Conservation (phyloP, 1,284 basidiomycete species). For the Cutaneotrichosporon sp. region DNA sequence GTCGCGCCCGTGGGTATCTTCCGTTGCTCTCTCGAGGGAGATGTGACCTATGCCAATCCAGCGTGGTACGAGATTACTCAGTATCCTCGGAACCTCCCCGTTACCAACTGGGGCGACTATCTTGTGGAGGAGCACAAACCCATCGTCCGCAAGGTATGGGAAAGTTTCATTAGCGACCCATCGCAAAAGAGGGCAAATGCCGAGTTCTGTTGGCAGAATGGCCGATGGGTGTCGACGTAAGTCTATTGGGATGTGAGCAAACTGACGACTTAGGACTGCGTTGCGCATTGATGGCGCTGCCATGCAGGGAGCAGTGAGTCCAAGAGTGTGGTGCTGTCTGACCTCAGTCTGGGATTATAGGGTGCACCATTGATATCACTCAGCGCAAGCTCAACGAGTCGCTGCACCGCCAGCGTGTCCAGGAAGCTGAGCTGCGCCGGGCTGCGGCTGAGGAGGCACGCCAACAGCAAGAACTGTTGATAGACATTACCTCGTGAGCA, state of each 20-base stretch:
- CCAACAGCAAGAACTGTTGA: conserved; percentile 43
- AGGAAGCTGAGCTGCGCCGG: conserved; percentile 41
- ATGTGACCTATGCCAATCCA: conserved; percentile 32
- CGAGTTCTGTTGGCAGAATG: conserved; percentile 35
- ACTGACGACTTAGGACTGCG: conserved; percentile 15
- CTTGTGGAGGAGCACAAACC: conserved; percentile 19
- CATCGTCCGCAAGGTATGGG: conserved; percentile 23
- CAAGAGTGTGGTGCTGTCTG: conserved; percentile 17
- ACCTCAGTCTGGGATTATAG: conserved; percentile 32
- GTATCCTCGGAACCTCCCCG: conserved; percentile 19
- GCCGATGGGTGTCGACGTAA: conserved; percentile 21
- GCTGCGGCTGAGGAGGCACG: conserved; percentile 44
- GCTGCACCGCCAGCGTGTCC: conserved; percentile 34
- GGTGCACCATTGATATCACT: conserved; percentile 42
- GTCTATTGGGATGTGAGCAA: conserved; percentile 1
- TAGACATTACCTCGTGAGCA: conserved; percentile 42
- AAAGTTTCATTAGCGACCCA: conserved; percentile 12
- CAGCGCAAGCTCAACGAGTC: conserved; percentile 42
- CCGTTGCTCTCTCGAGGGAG: conserved; percentile 32
- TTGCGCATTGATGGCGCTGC: conserved; percentile 32
- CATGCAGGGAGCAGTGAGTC: conserved; percentile 16
- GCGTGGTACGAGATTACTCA: conserved; percentile 37
- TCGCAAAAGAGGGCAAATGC: background rate
- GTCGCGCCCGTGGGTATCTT: conserved; percentile 44
- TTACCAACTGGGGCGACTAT: conserved; percentile 34